Base-by-base conservation (phyloP, 495 filamentous ascomycete genomes). In the Penicillium taxi region DNA sequence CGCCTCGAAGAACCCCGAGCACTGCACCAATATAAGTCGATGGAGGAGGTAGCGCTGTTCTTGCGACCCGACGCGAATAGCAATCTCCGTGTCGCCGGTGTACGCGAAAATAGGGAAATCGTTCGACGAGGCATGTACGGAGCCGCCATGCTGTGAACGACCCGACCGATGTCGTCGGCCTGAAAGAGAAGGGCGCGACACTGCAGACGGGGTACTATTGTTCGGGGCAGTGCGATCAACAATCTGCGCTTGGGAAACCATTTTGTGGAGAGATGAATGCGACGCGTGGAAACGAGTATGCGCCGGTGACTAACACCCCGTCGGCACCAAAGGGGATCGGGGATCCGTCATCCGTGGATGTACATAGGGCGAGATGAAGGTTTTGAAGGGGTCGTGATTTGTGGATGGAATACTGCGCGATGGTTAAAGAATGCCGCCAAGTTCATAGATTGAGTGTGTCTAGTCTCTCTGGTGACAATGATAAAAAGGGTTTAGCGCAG, bases 31-130 rank as follows among this genome's bases (percentile, higher is more conserved):
- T 17, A 88, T 93, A 48, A 94, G 66, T 26, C 80, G 74, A 59
- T 95, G 88, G 13, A 95, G 74, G 25, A 94, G 72, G 53, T 94
- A 95, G 16, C 84, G 75, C 53, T 79, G 80, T 59, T 89, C 84
- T 44, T 82, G 79, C 24, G 78, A 70, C 32, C 76, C 78, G 14
- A 72, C 77, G 41, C 72, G 69, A 41, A 94, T 78, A 25, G 90
- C 52, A 42, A 95, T 85, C 66, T 95, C 88, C 47, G 93, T 85
- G 58, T 95, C 87, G 52, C 88, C 88, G 16, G 80, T 86, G 42
- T 93, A 81, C 26, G 78, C 81, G 61, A 96, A 96, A 43, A 90
- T 68, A 19, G 88, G 88, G 54, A 94, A 96, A 45, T 94, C 87
- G 55, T 94, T 94, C 55, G 84, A 82, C 29, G 81, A 74, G 25